Conservation (phyloP, 2,329 filamentous ascomycete species). For the Colletotrichum tabaci region DNA sequence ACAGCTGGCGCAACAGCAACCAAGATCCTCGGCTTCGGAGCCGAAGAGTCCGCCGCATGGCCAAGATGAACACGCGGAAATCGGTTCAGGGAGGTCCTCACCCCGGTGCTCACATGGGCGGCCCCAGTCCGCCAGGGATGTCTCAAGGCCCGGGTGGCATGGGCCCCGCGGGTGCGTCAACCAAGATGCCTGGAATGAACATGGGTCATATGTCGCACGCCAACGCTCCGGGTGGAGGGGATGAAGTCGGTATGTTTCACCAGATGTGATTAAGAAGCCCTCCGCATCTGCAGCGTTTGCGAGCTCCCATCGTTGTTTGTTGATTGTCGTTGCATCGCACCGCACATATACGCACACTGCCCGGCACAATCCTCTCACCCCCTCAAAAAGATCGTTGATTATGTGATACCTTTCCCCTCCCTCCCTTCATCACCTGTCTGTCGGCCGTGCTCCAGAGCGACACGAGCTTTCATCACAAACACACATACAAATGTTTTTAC, state of each 20-base stretch:
- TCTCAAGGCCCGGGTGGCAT: conserved; percentile 74
- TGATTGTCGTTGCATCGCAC: conserved; percentile 45
- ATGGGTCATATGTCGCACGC: conserved; percentile 83
- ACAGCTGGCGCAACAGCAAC: conserved; percentile 99
- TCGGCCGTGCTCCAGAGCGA: conserved; percentile 41
- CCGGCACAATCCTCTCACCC: conserved; percentile 28
- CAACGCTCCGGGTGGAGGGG: conserved; percentile 75
- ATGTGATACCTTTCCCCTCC: conserved; percentile 52
- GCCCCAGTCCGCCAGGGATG: conserved; percentile 76
- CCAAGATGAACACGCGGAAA: conserved; percentile 93
- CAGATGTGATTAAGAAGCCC: conserved; percentile 79
- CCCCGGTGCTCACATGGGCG: conserved; percentile 75
- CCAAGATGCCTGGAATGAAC: conserved; percentile 77
- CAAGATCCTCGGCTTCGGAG: conserved; percentile 93
- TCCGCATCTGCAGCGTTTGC: conserved; percentile 57
- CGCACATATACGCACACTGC: conserved; percentile 40
- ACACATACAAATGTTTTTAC: conserved; percentile 32
- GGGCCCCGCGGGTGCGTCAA: conserved; percentile 65
- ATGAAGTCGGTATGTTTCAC: conserved; percentile 99
- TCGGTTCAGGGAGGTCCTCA: conserved; percentile 73
- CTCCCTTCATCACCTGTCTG: conserved; percentile 38
- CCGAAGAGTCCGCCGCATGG: conserved; percentile 92
- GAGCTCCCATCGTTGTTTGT: conserved; percentile 41
- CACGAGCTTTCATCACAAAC: conserved; percentile 40
- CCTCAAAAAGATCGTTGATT: conserved; percentile 43